Evolutionary conservation across 2,329 filamentous ascomycete genomes (phyloP).

Genomic region (Fusarium secorum): DNA sequence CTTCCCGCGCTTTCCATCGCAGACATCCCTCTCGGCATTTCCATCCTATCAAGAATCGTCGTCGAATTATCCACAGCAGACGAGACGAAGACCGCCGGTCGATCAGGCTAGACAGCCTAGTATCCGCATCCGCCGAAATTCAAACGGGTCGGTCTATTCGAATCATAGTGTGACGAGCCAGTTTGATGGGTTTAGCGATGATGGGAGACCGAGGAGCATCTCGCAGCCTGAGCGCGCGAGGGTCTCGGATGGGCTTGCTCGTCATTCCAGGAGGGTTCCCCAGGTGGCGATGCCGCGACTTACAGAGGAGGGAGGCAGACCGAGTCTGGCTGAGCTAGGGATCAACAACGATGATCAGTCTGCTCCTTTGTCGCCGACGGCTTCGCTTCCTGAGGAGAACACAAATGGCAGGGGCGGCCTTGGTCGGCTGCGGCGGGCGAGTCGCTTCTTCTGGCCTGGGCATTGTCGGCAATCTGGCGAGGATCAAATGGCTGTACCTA

Average conservation of each 20-base stretch:
- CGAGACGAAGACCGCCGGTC: constrained; percentile 21
- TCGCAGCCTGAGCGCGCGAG: constrained; percentile 47
- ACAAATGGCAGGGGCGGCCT: not conserved
- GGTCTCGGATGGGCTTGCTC: constrained; percentile 32
- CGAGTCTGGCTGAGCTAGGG: constrained; percentile 48
- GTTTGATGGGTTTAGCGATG: constrained; percentile 16
- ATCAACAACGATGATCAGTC: constrained; percentile 17
- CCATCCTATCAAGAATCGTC: constrained; percentile 8
- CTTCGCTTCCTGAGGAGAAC: constrained; percentile 41
- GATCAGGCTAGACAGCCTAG: constrained; percentile 37
- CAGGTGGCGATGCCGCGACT: constrained; percentile 49
- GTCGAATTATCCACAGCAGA: not conserved
- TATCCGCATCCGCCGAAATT: constrained; percentile 39
- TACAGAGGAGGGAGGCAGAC: constrained; percentile 50
- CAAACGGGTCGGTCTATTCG: constrained; percentile 36
- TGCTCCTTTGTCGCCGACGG: constrained; percentile 37
- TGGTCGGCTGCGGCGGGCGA: constrained; percentile 32
- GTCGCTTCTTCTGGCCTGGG: constrained; percentile 43
- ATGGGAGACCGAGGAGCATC: constrained; percentile 46
- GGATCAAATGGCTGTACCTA: not conserved
- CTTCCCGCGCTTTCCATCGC: constrained; percentile 20
- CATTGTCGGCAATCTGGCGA: constrained; percentile 10
- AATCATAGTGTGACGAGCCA: constrained; percentile 6
- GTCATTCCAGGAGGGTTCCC: constrained; percentile 45
- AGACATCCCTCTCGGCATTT: constrained; percentile 24